Evolutionary conservation across 208 protist species (phyloP).

Genomic region (Acanthamoeba rhysodes): DNA sequence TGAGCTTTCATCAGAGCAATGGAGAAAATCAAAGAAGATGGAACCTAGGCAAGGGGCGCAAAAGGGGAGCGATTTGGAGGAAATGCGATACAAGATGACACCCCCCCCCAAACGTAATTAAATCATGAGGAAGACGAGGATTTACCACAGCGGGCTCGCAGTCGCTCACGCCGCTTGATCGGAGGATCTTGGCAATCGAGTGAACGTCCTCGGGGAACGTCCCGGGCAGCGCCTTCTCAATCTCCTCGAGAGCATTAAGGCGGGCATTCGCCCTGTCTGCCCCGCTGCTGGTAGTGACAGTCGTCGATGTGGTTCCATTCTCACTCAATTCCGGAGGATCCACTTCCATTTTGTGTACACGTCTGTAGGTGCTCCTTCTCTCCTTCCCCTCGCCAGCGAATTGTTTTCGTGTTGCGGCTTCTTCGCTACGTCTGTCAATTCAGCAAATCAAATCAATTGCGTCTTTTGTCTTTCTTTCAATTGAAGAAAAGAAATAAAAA

Average conservation of each 20-base stretch:
- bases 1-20: no score
- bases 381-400: not conserved
- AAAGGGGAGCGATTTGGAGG: no score
- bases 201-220: slow-evolving; percentile 51
- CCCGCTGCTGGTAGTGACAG: not conserved
- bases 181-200: slow-evolving; percentile 40
- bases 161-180: slow-evolving; percentile 12
- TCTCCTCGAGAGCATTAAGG: not conserved
- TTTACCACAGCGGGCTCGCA: slow-evolving; percentile 58
- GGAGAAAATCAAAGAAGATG: no score
- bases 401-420: no score
- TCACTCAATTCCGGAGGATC: not conserved
- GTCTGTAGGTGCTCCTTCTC: not conserved
- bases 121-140: not conserved
- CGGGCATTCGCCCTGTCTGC: not conserved
- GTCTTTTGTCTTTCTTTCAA: no score
- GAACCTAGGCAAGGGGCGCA: no score
- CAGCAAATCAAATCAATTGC: no score
- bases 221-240: not conserved
- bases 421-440: not conserved
- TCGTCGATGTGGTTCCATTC: not conserved
- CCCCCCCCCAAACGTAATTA: no score
- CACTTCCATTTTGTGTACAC: not conserved
- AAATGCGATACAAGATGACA: not conserved
- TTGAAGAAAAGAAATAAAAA: no score